Base-by-base conservation (phyloP, 129 eudicot species). In the Oenanthe sinensis region DNA sequence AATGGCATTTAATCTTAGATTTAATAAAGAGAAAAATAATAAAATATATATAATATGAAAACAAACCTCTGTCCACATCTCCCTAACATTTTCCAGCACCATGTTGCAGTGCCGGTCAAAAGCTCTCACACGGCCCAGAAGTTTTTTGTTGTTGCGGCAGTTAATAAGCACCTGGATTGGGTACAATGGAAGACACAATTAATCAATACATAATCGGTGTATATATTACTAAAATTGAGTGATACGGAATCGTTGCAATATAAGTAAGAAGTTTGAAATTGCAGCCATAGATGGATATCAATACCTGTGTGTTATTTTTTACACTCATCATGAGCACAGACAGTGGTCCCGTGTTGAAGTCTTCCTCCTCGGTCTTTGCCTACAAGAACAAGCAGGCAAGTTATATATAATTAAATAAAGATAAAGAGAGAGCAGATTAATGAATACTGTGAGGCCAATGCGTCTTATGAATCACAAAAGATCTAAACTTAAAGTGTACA, bases 321-420 rank as follows among this genome's bases (percentile, higher is more conserved):
- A 92, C 98, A 83, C 98, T 92, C 98, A 92, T 84, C 98, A 90
- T 90, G 81, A 92, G 78, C 26, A 92, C 93, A 49, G 98, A 92
- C 8, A 92, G 89, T 20, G 97, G 97, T 16, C 97, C 97, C 1
- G 97, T 92, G 90, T 88, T 92, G 84, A 92, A 92, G 78, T 92
- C 97, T 85, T 90, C 96, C 54, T 92, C 97, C 82, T 92, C 96
- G 60, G 90, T 92, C 86, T 92, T 92, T 2, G 62, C 3, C 77
- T 74, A 26, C 39, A 74, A 46, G 77, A 20, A 26, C 14, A 42
- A 7, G n/a, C n/a, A 39, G 10, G 14, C 4, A 22, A 20, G 13
- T 37, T 39, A 39, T 17, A 37, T 9, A 5, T 40, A 71, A 71
- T 2, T 39, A 4, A 0, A 33, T 15, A 4, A 33, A 69, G 42